These are phyloP conservation scores for Dactylellina cionopaga DNA, from an alignment of 2,329 filamentous ascomycete genomes.

Conservation along the genomic window DNA sequence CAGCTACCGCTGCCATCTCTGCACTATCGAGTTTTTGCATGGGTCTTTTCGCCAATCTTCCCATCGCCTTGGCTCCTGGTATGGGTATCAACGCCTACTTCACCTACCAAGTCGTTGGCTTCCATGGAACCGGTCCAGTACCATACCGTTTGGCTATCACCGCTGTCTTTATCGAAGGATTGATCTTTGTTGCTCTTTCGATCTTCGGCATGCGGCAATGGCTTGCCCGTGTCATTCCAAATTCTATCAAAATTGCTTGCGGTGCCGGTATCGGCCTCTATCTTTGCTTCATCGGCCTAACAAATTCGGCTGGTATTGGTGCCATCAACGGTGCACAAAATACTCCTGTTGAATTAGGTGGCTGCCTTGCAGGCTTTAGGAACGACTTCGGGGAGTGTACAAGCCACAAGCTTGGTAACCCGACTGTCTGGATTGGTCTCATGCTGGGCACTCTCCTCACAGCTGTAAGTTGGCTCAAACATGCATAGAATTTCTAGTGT, in stretches of 20 bases:
- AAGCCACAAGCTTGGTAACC: constrained; percentile 79
- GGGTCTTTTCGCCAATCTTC: constrained; percentile 82
- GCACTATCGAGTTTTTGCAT: constrained; percentile 83
- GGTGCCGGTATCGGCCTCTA: constrained; percentile 88
- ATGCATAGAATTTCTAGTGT: background rate
- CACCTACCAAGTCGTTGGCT: constrained; percentile 78
- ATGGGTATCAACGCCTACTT: constrained; percentile 91
- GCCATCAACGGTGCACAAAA: constrained; percentile 74
- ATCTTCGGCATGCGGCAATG: constrained; percentile 85
- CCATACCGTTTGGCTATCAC: constrained; percentile 81
- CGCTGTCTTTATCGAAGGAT: constrained; percentile 87
- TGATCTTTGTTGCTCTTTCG: constrained; percentile 82
- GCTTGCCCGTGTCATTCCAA: constrained; percentile 83
- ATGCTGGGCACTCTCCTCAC: constrained; percentile 86
- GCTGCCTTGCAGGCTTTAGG: constrained; percentile 71
- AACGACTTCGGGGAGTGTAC: constrained; percentile 65
- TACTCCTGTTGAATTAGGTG: constrained; percentile 79
- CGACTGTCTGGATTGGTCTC: constrained; percentile 87
- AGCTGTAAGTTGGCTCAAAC: constrained; percentile 64
- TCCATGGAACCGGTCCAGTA: constrained; percentile 76
- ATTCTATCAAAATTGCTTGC: constrained; percentile 85
- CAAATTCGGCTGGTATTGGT: constrained; percentile 84
- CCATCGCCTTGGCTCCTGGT: constrained; percentile 76
- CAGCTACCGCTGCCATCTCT: constrained; percentile 83
- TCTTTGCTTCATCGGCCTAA: constrained; percentile 72